These are phyloP conservation scores for Aspergillus hortae DNA, from an alignment of 2,329 filamentous ascomycete species.

Conservation along the genomic window DNA sequence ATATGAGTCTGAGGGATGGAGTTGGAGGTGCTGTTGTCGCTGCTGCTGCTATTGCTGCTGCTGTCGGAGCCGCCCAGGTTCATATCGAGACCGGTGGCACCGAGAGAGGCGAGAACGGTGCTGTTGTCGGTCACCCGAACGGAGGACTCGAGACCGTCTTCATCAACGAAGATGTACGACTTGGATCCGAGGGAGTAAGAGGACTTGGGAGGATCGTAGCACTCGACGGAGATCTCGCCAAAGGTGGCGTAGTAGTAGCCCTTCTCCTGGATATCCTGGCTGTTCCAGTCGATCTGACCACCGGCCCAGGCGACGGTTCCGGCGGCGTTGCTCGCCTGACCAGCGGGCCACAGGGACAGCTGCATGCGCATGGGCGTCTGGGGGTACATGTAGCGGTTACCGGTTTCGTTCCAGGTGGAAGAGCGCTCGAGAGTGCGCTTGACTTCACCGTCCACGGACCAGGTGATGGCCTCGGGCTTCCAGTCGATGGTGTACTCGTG, in stretches of 20 bases:
- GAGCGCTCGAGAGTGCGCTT: constrained; percentile 68
- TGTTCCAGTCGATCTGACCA: constrained; percentile 83
- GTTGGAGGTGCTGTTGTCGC: constrained; percentile 16
- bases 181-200: constrained; percentile 56
- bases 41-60: constrained; percentile 6
- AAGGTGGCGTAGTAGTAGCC: constrained; percentile 88
- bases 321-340: constrained; percentile 69
- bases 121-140: constrained; percentile 70
- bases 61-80: constrained; percentile 19
- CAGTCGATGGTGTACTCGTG: constrained; percentile 94
- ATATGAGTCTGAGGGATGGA: constrained; percentile 32
- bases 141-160: constrained; percentile 67
- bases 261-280: constrained; percentile 71
- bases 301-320: constrained; percentile 92
- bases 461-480: constrained; percentile 80
- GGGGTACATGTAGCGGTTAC: constrained; percentile 79
- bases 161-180: constrained; percentile 72
- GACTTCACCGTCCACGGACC: constrained; percentile 78
- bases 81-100: constrained; percentile 78
- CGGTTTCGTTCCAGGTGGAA: constrained; percentile 79
- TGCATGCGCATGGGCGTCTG: constrained; percentile 89
- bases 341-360: constrained; percentile 94
- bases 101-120: constrained; percentile 74
- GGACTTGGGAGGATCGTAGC: constrained; percentile 78
- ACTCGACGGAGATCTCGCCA: constrained; percentile 73